These are phyloP conservation scores for Lunasporangiospora selenospora DNA, from an alignment of 192 early-diverging fungal species.

Conservation along the genomic window DNA sequence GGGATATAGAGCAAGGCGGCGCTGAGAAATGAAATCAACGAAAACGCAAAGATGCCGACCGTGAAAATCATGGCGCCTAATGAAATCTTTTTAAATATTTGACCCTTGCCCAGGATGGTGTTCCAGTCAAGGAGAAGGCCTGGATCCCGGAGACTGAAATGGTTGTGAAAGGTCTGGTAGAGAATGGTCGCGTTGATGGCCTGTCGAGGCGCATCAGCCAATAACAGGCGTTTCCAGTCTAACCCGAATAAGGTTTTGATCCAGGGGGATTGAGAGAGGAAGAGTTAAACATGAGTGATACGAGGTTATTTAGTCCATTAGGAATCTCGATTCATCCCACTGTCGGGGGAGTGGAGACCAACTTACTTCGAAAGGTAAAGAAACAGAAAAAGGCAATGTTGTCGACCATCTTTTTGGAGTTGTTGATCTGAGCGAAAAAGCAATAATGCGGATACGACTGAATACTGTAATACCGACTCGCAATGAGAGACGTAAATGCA, in stretches of 20 bases:
- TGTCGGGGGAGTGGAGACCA: no score
- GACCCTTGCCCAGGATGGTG: not conserved
- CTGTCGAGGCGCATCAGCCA: constrained; percentile 85
- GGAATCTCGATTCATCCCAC: not conserved
- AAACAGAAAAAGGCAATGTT: constrained; percentile 82
- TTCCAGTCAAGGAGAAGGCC: constrained; percentile 36
- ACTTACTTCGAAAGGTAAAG: constrained; percentile 78
- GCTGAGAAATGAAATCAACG: constrained; percentile 56
- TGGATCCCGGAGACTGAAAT: no score
- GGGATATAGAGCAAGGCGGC: constrained; percentile 81
- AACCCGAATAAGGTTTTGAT: not conserved
- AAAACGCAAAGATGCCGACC: constrained; percentile 65
- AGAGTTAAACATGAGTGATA: constrained; percentile 4
- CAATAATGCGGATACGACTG: constrained; percentile 81
- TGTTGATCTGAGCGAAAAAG: constrained; percentile 76
- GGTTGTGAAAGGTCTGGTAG: constrained; percentile 39
- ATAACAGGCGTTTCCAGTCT: constrained; percentile 85
- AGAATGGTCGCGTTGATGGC: constrained; percentile 67
- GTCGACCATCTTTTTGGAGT: constrained; percentile 67
- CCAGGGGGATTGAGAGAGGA: not conserved
- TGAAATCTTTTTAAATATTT: constrained; percentile 22
- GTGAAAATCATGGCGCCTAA: constrained; percentile 65
- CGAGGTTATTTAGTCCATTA: not conserved
- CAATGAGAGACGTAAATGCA: constrained; percentile 75
- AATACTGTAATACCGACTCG: constrained; percentile 76